Conservation (phyloP, 2,329 filamentous ascomycete species). For the Aspergillus sp. region DNA sequence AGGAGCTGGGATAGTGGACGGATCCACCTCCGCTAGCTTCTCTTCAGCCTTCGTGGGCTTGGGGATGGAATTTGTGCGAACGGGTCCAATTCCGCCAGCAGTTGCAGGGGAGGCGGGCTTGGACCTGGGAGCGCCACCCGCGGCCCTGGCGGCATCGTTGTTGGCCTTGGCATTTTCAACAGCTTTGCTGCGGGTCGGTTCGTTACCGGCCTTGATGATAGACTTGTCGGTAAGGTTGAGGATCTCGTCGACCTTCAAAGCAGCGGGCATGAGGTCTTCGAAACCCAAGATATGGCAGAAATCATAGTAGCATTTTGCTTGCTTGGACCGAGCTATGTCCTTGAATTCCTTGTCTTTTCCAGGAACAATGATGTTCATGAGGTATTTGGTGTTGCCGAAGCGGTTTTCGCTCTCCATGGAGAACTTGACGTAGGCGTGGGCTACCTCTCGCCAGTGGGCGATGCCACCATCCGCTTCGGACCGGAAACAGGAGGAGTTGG, state of each 20-base stretch:
- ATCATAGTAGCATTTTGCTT: slow-evolving; percentile 69
- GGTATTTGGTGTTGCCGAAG: slow-evolving; percentile 90
- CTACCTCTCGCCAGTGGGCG: slow-evolving; percentile 73
- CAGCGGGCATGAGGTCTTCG: slow-evolving; percentile 62
- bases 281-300: slow-evolving; percentile 66
- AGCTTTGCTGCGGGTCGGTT: slow-evolving; percentile 23
- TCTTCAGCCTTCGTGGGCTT: slow-evolving; percentile 23
- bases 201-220: slow-evolving; percentile 14
- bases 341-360: slow-evolving; percentile 71
- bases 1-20: slow-evolving; percentile 17
- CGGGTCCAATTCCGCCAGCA: slow-evolving; percentile 30
- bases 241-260: slow-evolving; percentile 64
- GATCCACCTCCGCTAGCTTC: slow-evolving; percentile 23
- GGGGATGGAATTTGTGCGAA: slow-evolving; percentile 35
- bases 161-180: slow-evolving; percentile 35
- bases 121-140: slow-evolving; percentile 26
- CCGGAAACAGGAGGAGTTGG: slow-evolving; percentile 86
- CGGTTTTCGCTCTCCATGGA: slow-evolving; percentile 79
- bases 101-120: slow-evolving; percentile 24
- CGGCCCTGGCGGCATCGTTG: slow-evolving; percentile 37
- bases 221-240: slow-evolving; percentile 42
- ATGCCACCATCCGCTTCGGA: slow-evolving; percentile 66
- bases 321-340: slow-evolving; percentile 50
- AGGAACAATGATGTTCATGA: slow-evolving; percentile 81
- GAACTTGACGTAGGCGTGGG: slow-evolving; percentile 70